Percentiles rank a stretch among this genome's conserved stretches.
Conservation (phyloP, 1,284 basidiomycete genomes). For the Ganoderma resinaceum region DNA sequence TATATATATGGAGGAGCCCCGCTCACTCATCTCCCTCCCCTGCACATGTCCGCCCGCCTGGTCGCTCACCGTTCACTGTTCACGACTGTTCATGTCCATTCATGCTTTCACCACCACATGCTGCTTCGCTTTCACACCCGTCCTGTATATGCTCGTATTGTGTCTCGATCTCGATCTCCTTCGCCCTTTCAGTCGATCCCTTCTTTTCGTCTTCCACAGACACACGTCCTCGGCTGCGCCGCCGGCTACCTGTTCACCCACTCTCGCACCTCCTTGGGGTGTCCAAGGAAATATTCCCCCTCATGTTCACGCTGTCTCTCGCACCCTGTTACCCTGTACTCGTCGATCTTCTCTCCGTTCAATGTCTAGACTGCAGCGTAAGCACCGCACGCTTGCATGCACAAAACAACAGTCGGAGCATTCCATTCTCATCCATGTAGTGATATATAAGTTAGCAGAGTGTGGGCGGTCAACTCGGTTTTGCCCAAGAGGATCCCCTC, state of each 20-base stretch:
- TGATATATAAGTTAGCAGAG: not conserved
- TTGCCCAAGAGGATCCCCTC: not conserved
- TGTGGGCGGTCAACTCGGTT: not conserved
- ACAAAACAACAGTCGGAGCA: not conserved
- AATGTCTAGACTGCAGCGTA: not conserved
- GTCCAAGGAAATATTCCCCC: not conserved
- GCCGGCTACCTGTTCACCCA: conserved; percentile 3
- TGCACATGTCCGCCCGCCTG: not conserved
- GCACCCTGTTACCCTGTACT: conserved; percentile 5
- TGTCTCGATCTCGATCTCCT: not conserved
- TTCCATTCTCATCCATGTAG: not conserved
- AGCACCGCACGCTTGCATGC: not conserved
- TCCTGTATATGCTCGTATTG: not conserved
- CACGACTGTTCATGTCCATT: conserved; percentile 25
- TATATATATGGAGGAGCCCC: conserved; percentile 3
- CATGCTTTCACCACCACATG: conserved; percentile 22
- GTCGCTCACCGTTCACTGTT: conserved; percentile 6
- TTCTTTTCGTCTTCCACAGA: not conserved
- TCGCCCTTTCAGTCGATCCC: not conserved
- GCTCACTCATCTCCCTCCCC: not conserved
- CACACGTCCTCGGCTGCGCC: conserved; percentile 17
- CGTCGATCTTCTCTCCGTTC: not conserved
- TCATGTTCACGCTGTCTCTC: not conserved
- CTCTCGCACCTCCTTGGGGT: not conserved
- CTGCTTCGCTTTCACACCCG: conserved; percentile 17